Evolutionary conservation across 352 stramenopile species (phyloP).

Genomic region (Pythium oligandrum): DNA sequence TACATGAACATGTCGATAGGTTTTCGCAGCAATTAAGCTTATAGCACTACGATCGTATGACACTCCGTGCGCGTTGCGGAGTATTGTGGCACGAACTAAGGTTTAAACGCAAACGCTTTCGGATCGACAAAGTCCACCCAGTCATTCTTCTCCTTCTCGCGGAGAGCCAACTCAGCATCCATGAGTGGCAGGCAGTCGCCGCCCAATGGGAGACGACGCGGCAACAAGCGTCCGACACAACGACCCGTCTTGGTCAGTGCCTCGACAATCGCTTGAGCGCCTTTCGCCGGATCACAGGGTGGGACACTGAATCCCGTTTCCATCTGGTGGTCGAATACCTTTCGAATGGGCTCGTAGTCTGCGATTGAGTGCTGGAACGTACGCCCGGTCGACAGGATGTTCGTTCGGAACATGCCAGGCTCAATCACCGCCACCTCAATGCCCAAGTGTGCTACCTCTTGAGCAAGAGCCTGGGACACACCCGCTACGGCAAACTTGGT

Average conservation of each 20-base stretch:
- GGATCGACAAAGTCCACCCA: not conserved
- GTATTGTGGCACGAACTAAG: no score
- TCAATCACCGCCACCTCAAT: conserved; percentile 16
- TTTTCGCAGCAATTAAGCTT: no score
- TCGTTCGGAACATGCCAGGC: conserved; percentile 7
- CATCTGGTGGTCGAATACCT: not conserved
- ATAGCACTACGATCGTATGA: no score
- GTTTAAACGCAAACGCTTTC: conserved; percentile 1
- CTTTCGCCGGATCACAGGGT: no score
- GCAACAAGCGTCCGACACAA: conserved; percentile 12
- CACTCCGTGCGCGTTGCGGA: no score
- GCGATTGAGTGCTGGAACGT: not conserved
- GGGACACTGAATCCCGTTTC: not conserved
- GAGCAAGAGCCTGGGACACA: conserved; percentile 23
- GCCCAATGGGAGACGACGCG: conserved; percentile 8
- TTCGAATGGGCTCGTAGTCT: no score
- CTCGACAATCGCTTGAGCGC: conserved; percentile 19
- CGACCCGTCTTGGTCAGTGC: conserved; percentile 23
- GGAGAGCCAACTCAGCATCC: not conserved
- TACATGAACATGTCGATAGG: no score
- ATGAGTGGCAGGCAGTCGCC: not conserved
- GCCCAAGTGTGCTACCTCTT: conserved; percentile 26
- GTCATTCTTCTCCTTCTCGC: no score
- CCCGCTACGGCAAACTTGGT: conserved; percentile 38
- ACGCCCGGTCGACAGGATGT: not conserved